Evolutionary conservation across 148 eudicot genomes (phyloP).

Genomic region (Dianthus caryophyllus): DNA sequence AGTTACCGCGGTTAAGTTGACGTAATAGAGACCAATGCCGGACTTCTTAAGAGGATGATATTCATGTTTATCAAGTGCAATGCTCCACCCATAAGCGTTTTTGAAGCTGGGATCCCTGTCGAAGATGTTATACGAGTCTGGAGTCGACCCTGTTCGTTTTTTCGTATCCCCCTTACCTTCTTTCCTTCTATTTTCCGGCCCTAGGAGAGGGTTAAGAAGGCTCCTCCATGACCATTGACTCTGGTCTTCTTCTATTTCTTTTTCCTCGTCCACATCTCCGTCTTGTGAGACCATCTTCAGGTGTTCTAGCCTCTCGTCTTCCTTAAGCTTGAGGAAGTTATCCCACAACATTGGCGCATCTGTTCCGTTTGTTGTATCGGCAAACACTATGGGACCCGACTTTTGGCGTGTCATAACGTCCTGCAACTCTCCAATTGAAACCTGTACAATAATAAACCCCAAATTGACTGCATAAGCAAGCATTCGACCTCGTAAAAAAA

Average conservation of each 20-base stretch:
- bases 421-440: conserved; percentile 39
- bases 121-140: conserved; percentile 57
- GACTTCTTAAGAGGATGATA: conserved; percentile 56
- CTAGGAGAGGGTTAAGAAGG: conserved; percentile 35
- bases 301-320: conserved; percentile 37
- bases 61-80: conserved; percentile 48
- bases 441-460: conserved; percentile 35
- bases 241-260: conserved; percentile 29
- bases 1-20: conserved; percentile 78
- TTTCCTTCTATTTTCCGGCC: conserved; percentile 26
- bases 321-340: conserved; percentile 39
- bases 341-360: conserved; percentile 52
- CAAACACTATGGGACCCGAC: conserved; percentile 57
- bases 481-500: not conserved
- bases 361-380: conserved; percentile 34
- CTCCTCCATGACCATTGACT: conserved; percentile 43
- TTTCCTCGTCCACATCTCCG: conserved; percentile 8
- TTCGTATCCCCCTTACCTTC: conserved; percentile 20
- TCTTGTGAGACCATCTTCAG: conserved; percentile 38
- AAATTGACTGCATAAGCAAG: not conserved
- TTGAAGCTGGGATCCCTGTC: conserved; percentile 49
- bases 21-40: conserved; percentile 53
- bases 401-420: conserved; percentile 47
- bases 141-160: conserved; percentile 23
- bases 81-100: conserved; percentile 74